Conservation (phyloP, 2,329 filamentous ascomycete species). For the Fulvia fulva region DNA sequence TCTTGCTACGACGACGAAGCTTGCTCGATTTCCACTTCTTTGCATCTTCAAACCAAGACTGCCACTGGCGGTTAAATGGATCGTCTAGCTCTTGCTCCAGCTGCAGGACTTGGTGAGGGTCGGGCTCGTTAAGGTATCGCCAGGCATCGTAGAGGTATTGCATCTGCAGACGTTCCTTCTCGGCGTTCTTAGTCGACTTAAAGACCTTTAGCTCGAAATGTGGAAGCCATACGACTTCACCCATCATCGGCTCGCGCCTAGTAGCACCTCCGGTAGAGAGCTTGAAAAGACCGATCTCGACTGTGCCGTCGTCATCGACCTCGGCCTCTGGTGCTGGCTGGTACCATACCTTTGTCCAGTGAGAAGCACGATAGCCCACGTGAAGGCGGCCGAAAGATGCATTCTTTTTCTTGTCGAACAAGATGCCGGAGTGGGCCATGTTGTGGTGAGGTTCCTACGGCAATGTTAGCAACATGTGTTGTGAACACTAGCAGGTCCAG, state of each 20-base stretch:
- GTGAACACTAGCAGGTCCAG: neutral
- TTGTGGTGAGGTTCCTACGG: neutral
- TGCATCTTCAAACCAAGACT: conserved; percentile 3
- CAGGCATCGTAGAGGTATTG: conserved; percentile 13
- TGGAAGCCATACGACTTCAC: conserved; percentile 13
- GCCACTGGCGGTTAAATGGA: conserved; percentile 35
- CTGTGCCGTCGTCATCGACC: neutral
- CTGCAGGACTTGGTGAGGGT: conserved; percentile 48
- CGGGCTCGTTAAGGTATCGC: conserved; percentile 9
- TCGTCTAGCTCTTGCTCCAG: conserved; percentile 46
- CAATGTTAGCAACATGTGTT: neutral
- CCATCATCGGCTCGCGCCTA: conserved; percentile 12
- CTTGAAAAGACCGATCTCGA: neutral
- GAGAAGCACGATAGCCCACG: neutral
- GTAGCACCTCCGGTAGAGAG: neutral
- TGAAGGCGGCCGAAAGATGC: neutral
- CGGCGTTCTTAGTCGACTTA: neutral
- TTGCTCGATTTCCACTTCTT: conserved; percentile 8
- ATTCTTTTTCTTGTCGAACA: neutral
- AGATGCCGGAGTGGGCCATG: neutral
- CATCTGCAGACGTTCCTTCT: conserved; percentile 7
- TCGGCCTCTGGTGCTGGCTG: neutral
- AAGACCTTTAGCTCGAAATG: conserved; percentile 6
- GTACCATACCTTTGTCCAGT: conserved; percentile 3
- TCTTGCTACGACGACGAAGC: neutral